These are phyloP conservation scores for Diaporthe vexans DNA, from an alignment of 2,329 filamentous ascomycete species.

Conservation along the genomic window DNA sequence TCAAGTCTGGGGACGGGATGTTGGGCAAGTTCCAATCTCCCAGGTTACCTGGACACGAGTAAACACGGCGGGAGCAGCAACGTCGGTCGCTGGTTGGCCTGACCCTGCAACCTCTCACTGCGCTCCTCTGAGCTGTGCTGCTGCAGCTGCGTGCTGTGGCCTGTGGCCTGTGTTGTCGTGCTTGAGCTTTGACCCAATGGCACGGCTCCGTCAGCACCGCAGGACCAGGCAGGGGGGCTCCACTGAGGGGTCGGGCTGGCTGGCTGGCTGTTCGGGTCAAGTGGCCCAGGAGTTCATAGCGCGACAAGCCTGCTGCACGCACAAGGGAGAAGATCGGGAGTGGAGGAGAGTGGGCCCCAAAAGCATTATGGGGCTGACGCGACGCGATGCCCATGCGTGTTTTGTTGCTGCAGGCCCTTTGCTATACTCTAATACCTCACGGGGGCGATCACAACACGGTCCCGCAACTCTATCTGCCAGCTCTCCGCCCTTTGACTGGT, in stretches of 20 bases:
- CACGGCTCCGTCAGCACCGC: conserved; percentile 12
- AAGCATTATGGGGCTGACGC: conserved; percentile 15
- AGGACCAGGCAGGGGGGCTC: conserved; percentile 8
- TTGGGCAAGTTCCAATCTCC: conserved; percentile 23
- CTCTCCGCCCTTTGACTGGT: not conserved
- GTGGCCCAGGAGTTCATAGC: conserved; percentile 28
- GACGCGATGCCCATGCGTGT: conserved; percentile 8
- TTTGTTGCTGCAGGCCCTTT: conserved; percentile 11
- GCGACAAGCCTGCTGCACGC: conserved; percentile 28
- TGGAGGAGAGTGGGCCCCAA: not conserved
- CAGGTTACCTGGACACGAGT: conserved; percentile 28
- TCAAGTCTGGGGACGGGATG: conserved; percentile 20
- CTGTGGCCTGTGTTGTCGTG: conserved; percentile 30
- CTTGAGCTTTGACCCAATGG: conserved; percentile 31
- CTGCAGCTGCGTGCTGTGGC: not conserved
- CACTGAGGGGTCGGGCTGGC: conserved; percentile 31
- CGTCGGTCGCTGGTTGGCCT: conserved; percentile 1
- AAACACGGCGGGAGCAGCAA: conserved; percentile 23
- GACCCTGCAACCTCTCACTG: conserved; percentile 12
- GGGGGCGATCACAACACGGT: conserved; percentile 8
- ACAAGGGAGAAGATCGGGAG: conserved; percentile 10
- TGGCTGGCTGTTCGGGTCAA: conserved; percentile 23
- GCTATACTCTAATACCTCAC: too few relatives aligned
- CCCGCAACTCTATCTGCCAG: conserved; percentile 23
- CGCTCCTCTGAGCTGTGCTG: conserved; percentile 8